Evolutionary conservation across 192 early-diverging fungal species (phyloP).

Genomic region (Coemansia sp.): DNA sequence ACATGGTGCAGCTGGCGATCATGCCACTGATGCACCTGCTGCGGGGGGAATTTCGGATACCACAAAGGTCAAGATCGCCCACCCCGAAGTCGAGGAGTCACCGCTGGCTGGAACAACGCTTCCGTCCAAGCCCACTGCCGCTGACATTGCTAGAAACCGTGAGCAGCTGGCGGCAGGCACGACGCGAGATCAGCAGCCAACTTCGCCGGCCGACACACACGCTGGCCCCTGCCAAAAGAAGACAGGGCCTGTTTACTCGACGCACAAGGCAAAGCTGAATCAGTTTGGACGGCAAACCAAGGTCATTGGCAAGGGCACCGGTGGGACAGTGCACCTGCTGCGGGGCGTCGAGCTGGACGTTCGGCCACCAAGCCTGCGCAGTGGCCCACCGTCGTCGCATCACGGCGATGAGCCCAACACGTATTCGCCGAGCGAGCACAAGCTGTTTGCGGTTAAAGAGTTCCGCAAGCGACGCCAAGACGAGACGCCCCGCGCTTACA

Average conservation of each 20-base stretch:
- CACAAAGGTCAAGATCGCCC: not conserved
- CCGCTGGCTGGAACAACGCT: slow-evolving; percentile 28
- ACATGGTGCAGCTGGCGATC: slow-evolving; percentile 6
- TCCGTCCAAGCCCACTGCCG: slow-evolving; percentile 19
- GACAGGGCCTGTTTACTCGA: slow-evolving; percentile 40
- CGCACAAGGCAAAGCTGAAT: slow-evolving; percentile 51
- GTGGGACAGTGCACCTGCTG: slow-evolving; percentile 70
- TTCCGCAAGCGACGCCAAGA: slow-evolving; percentile 66
- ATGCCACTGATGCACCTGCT: not conserved
- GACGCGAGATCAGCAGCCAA: slow-evolving; percentile 22
- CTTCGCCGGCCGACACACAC: slow-evolving; percentile 6
- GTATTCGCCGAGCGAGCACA: slow-evolving; percentile 58
- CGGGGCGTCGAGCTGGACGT: slow-evolving; percentile 42
- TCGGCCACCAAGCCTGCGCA: slow-evolving; percentile 48
- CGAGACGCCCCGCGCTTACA: slow-evolving; percentile 71
- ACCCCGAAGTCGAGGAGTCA: slow-evolving; percentile 11
- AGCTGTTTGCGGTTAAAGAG: slow-evolving; percentile 75
- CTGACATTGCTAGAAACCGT: slow-evolving; percentile 27
- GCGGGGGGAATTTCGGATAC: not conserved
- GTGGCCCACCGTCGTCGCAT: slow-evolving; percentile 47
- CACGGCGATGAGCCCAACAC: slow-evolving; percentile 33
- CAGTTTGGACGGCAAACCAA: slow-evolving; percentile 65
- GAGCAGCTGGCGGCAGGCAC: slow-evolving; percentile 40
- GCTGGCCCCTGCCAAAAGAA: slow-evolving; percentile 23
- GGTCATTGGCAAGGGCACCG: slow-evolving; percentile 68